Percentiles rank a stretch among this genome's conserved stretches.
Evolutionary conservation across 2,329 filamentous ascomycete genomes (phyloP).

Genomic region (Xylariaceae sp.): DNA sequence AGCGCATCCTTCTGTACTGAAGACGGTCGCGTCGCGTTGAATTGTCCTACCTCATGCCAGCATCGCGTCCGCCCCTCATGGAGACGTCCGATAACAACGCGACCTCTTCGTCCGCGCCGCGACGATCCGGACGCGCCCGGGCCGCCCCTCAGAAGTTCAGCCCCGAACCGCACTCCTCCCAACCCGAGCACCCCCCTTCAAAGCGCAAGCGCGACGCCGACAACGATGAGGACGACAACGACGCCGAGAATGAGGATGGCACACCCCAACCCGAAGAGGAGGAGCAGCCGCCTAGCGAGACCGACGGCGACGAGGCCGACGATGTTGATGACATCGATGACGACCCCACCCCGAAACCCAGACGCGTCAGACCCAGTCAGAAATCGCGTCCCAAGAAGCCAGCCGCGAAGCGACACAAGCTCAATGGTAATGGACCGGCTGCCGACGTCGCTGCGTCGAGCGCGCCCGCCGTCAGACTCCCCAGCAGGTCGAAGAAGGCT

Average conservation of each 20-base stretch:
- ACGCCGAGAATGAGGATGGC: conserved; percentile 29
- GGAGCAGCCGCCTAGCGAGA: too few species aligned
- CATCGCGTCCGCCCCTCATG: conserved; percentile 39
- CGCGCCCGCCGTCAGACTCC: conserved; percentile 28
- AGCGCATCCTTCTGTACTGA: conserved; percentile 5
- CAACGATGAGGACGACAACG: conserved; percentile 40
- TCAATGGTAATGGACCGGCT: conserved; percentile 43
- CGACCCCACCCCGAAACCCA: conserved; percentile 34
- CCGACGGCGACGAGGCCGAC: conserved; percentile 34
- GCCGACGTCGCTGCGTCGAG: conserved; percentile 31
- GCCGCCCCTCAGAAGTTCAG: conserved; percentile 53
- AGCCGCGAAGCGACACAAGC: conserved; percentile 56
- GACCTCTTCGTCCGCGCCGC: conserved; percentile 44
- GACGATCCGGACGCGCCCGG: conserved; percentile 63
- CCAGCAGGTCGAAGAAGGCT: conserved; percentile 49
- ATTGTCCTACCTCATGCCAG: conserved; percentile 28
- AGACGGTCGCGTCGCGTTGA: conserved; percentile 20
- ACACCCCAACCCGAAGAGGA: conserved; percentile 37
- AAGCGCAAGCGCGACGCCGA: conserved; percentile 51
- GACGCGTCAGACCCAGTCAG: conserved; percentile 35
- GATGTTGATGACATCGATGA: conserved; percentile 33
- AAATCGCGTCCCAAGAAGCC: conserved; percentile 45
- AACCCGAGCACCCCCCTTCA: conserved; percentile 29
- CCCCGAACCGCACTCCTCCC: conserved; percentile 35
- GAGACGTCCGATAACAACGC: conserved; percentile 49